These are phyloP conservation scores for Globisporangium megalacanthum DNA, from an alignment of 352 stramenopile genomes.

Conservation along the genomic window DNA sequence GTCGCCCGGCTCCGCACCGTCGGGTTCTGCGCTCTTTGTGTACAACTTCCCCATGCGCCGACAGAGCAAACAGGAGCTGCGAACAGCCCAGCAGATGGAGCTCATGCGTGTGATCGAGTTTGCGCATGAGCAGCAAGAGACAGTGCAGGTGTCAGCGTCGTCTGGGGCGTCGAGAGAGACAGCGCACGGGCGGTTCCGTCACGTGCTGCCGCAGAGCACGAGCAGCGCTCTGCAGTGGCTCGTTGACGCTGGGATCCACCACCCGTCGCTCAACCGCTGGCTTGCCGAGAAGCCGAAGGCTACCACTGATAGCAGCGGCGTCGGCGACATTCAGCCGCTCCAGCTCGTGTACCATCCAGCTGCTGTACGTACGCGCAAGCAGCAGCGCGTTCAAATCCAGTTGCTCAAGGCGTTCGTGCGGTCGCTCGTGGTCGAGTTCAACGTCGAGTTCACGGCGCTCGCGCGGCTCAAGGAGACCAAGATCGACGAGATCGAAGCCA, in stretches of 20 bases:
- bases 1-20: neutral
- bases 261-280: conserved; percentile 34
- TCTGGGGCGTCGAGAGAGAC: conserved; percentile 7
- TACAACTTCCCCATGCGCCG: conserved; percentile 82
- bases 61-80: conserved; percentile 38
- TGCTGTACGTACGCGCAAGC: conserved; percentile 67
- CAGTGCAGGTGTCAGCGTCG: conserved; percentile 5
- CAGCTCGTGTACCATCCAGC: conserved; percentile 87
- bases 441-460: conserved; percentile 79
- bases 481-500: conserved; percentile 84
- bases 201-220: conserved; percentile 29
- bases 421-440: conserved; percentile 71
- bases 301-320: neutral
- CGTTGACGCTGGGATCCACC: conserved; percentile 36
- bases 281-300: conserved; percentile 23
- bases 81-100: conserved; percentile 44
- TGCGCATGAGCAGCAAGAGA: conserved; percentile 53
- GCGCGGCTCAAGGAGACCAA: conserved; percentile 69
- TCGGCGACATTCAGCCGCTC: conserved; percentile 40
- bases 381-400: conserved; percentile 85
- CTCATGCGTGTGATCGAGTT: conserved; percentile 64
- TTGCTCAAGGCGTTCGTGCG: conserved; percentile 73
- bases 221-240: conserved; percentile 50
- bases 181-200: conserved; percentile 33
- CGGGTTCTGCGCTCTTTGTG: conserved; percentile 30